Conservation (phyloP, 306 rosid species). For the Cicer bijugum region DNA sequence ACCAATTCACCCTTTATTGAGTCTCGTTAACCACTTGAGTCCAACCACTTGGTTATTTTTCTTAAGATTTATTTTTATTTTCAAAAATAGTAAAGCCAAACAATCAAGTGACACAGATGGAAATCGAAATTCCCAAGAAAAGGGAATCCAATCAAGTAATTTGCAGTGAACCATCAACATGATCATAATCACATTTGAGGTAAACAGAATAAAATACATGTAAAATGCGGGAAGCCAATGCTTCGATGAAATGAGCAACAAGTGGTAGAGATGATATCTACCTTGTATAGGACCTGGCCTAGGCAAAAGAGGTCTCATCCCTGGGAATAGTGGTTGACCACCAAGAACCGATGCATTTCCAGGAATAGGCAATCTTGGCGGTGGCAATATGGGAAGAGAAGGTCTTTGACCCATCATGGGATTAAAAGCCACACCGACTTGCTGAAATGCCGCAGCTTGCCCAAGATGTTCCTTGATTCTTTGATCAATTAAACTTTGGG, state of each 20-base stretch:
- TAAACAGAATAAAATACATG: conserved; percentile 1
- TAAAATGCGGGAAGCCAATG: conserved; percentile 21
- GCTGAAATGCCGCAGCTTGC: conserved; percentile 86
- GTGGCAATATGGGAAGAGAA: conserved; percentile 75
- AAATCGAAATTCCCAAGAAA: conserved; percentile 18
- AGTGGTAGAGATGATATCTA: conserved; percentile 37
- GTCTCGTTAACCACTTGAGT: too few relatives aligned
- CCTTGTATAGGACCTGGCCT: conserved; percentile 85
- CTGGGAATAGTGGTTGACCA: conserved; percentile 65
- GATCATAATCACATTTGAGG: background rate
- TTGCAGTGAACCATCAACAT: background rate
- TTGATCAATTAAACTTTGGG: conserved; percentile 91
- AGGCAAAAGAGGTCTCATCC: conserved; percentile 87
- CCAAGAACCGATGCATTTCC: conserved; percentile 62
- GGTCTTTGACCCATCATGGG: conserved; percentile 66
- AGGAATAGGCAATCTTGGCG: conserved; percentile 67
- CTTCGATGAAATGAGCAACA: background rate
- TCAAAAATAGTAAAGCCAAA: conserved; percentile 3
- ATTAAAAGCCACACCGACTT: conserved; percentile 89
- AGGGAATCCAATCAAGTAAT: conserved; percentile 8
- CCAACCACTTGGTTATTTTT: too few relatives aligned
- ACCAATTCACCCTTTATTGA: too few relatives aligned
- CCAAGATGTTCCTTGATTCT: conserved; percentile 98
- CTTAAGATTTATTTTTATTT: background rate
- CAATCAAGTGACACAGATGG: background rate